Conservation (phyloP, 768 basidiomycete genomes). For the Tylopilus felleus region DNA sequence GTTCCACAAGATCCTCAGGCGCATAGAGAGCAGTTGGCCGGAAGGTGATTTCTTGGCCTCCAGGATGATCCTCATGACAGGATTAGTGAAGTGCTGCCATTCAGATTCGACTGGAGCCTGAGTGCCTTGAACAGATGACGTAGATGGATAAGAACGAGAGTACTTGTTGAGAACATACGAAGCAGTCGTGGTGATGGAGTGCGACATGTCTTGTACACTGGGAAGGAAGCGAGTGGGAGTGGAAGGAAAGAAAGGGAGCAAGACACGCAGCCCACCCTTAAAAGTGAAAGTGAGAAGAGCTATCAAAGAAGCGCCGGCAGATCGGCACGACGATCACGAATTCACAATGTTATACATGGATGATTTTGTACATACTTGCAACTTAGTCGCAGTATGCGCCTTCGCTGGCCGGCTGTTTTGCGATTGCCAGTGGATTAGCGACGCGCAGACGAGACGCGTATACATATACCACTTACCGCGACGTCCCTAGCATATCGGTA, state of each 20-base stretch:
- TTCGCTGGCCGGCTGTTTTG: constrained; percentile 70
- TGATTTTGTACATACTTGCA: background rate
- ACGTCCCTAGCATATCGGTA: constrained; percentile 83
- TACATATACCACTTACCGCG: constrained; percentile 53
- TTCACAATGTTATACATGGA: background rate
- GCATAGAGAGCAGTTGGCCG: constrained; percentile 57
- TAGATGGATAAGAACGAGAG: constrained; percentile 56
- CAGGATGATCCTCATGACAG: constrained; percentile 57
- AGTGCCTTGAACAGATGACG: constrained; percentile 9
- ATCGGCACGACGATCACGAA: background rate
- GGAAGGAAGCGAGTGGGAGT: background rate
- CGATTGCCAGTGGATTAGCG: constrained; percentile 9
- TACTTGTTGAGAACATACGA: constrained; percentile 61
- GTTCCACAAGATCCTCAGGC: constrained; percentile 63
- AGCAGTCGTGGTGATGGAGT: constrained; percentile 51
- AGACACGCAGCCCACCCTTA: background rate
- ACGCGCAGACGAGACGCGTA: background rate
- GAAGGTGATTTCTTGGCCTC: constrained; percentile 53
- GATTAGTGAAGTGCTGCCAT: constrained; percentile 81
- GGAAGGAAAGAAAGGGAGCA: background rate
- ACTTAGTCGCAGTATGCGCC: constrained; percentile 80
- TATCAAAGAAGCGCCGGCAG: background rate
- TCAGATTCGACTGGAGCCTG: constrained; percentile 39
- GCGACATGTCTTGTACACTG: constrained; percentile 27
- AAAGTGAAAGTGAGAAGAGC: background rate